Evolutionary conservation across 2,329 filamentous ascomycete species (phyloP).

Genomic region (Tolypocladium ophioglossoides): DNA sequence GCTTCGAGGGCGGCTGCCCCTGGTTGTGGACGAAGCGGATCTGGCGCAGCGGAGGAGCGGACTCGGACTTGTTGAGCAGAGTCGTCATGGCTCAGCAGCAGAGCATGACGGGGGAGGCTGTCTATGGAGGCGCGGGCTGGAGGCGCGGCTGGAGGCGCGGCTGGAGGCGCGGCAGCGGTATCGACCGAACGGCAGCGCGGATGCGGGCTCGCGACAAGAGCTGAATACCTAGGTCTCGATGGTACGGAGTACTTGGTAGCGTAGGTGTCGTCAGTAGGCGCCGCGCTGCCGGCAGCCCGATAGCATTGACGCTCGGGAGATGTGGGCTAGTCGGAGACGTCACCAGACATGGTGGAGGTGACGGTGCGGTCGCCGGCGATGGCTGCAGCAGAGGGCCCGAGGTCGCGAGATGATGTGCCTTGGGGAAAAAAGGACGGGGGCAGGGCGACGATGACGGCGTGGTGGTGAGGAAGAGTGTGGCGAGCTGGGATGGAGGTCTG

Average conservation of each 20-base stretch:
- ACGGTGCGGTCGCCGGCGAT: background rate
- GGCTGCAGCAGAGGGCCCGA: background rate
- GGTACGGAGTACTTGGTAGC: no score
- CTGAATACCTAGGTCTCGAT: no score
- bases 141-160: no score
- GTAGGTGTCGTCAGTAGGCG: background rate
- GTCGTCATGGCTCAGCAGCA: slow-evolving; percentile 32
- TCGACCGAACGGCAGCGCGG: background rate
- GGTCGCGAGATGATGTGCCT: background rate
- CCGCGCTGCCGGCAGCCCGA: background rate
- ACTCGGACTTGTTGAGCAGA: slow-evolving; percentile 28
- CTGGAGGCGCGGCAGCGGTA: slow-evolving; percentile 1
- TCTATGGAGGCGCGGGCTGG: background rate
- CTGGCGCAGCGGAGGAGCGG: slow-evolving; percentile 38
- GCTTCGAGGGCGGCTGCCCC: slow-evolving; percentile 69
- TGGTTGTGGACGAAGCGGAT: slow-evolving; percentile 78
- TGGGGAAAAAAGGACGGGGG: background rate
- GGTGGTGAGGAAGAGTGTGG: background rate
- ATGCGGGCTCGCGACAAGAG: background rate
- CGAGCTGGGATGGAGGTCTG: background rate
- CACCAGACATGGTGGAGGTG: background rate
- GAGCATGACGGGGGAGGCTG: slow-evolving; percentile 19
- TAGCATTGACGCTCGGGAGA: background rate
- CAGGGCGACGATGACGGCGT: background rate
- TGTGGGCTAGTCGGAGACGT: background rate